These are phyloP conservation scores for Hypoxylon fuscum DNA, from an alignment of 495 filamentous ascomycete genomes.

Conservation along the genomic window DNA sequence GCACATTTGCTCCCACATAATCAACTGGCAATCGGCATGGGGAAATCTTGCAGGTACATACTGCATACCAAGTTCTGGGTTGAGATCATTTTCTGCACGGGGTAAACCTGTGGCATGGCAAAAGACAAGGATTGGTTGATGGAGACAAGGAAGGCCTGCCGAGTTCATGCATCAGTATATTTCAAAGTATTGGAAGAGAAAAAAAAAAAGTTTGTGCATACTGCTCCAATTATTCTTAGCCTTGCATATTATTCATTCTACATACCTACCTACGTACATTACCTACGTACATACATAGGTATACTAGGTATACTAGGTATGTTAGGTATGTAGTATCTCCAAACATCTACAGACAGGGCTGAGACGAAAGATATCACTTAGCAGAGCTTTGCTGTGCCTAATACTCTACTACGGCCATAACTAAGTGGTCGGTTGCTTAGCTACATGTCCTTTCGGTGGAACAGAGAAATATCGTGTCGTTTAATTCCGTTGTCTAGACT, in stretches of 20 bases:
- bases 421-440: neutral
- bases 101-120: conserved; percentile 25
- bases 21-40: conserved; percentile 35
- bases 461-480: conserved; percentile 3
- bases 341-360: too few relatives aligned
- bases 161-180: conserved; percentile 37
- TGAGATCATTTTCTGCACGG: conserved; percentile 42
- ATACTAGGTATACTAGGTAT: conserved; percentile 1
- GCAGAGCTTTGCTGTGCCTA: too few relatives aligned
- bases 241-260: conserved; percentile 35
- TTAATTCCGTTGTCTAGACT: conserved; percentile 19
- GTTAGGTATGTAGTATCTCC: too few relatives aligned
- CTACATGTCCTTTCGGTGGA: neutral
- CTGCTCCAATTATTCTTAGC: conserved; percentile 36
- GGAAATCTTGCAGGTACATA: conserved; percentile 42
- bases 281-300: too few relatives aligned
- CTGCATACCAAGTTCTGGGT: conserved; percentile 28
- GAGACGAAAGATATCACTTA: too few relatives aligned
- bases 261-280: too few relatives aligned
- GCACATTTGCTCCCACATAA: conserved; percentile 24
- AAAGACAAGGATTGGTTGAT: conserved; percentile 27
- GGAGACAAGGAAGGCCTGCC: conserved; percentile 36
- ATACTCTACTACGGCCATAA: too few relatives aligned
- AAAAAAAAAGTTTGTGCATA: conserved; percentile 16
- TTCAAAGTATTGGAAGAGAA: conserved; percentile 23